Conservation (phyloP, 2,329 filamentous ascomycete genomes). For the Fusarium sarcochroum region DNA sequence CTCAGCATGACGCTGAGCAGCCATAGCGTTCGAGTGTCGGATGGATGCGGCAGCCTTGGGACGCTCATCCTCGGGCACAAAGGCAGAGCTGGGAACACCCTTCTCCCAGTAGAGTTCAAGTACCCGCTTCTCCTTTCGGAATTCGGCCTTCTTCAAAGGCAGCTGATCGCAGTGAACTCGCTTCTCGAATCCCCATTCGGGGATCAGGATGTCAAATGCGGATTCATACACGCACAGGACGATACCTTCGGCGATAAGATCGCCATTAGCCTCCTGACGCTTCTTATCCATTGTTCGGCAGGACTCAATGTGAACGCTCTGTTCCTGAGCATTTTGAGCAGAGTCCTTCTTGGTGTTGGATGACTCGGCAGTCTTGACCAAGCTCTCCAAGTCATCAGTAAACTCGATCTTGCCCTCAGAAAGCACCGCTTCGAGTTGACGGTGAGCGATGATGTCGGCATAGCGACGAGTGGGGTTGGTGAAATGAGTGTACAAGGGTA, state of each 20-base stretch:
- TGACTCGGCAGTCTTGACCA: slow-evolving; percentile 93
- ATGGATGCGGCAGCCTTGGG: slow-evolving; percentile 84
- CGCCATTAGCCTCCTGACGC: slow-evolving; percentile 86
- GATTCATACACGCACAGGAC: slow-evolving; percentile 98
- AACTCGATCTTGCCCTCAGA: slow-evolving; percentile 88
- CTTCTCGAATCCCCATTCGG: slow-evolving; percentile 99
- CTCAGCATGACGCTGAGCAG: slow-evolving; percentile 84
- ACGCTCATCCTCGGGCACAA: slow-evolving; percentile 95
- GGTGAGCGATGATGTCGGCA: slow-evolving; percentile 94
- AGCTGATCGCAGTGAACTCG: slow-evolving; percentile 98
- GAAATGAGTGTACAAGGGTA: slow-evolving; percentile 97
- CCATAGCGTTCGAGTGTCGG: slow-evolving; percentile 80
- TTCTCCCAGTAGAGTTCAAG: slow-evolving; percentile 99
- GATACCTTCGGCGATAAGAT: slow-evolving; percentile 95
- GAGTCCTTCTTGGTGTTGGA: slow-evolving; percentile 99
- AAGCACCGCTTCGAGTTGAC: slow-evolving; percentile 89
- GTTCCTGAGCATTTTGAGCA: slow-evolving; percentile 95
- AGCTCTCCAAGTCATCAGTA: slow-evolving; percentile 86
- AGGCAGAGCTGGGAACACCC: slow-evolving; percentile 95
- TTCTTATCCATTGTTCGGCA: slow-evolving; percentile 97
- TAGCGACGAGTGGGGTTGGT: slow-evolving; percentile 96
- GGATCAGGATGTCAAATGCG: slow-evolving; percentile 97
- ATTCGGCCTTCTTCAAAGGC: slow-evolving; percentile 98
- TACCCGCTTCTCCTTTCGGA: slow-evolving; percentile 94
- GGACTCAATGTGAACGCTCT: slow-evolving; percentile 98